Percentiles rank a stretch among this genome's conserved stretches.
Conservation (phyloP, 2,329 filamentous ascomycete species). For the Alternaria dauci region DNA sequence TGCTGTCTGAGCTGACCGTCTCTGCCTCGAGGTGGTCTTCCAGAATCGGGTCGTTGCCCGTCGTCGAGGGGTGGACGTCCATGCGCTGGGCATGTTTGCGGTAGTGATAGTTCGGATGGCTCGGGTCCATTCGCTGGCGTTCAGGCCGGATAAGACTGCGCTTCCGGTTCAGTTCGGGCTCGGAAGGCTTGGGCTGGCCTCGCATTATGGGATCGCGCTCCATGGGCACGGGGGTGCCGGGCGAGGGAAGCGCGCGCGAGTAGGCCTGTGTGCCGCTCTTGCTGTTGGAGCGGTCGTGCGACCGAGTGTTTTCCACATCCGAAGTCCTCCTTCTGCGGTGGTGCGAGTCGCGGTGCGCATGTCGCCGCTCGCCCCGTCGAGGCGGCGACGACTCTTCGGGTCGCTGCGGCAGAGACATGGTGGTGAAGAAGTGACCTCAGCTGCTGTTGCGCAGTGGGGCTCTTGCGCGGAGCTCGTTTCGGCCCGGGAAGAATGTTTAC, state of each 20-base stretch:
- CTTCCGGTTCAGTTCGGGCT: slow-evolving; percentile 71
- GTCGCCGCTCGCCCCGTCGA: slow-evolving; percentile 54
- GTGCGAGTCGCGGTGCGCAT: slow-evolving; percentile 70
- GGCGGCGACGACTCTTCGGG: slow-evolving; percentile 68
- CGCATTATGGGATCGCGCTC: slow-evolving; percentile 65
- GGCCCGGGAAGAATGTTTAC: slow-evolving; percentile 19
- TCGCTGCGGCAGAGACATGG: slow-evolving; percentile 63
- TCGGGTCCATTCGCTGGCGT: slow-evolving; percentile 80
- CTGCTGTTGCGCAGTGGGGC: slow-evolving; percentile 25
- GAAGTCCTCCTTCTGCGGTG: slow-evolving; percentile 60
- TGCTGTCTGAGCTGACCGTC: slow-evolving; percentile 70
- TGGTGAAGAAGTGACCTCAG: slow-evolving; percentile 38
- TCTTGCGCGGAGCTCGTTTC: slow-evolving; percentile 5
- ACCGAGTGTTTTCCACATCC: slow-evolving; percentile 73
- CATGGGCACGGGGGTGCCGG: slow-evolving; percentile 49
- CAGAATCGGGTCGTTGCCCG: slow-evolving; percentile 86
- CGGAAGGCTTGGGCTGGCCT: slow-evolving; percentile 47
- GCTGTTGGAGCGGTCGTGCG: slow-evolving; percentile 50
- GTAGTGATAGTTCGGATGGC: slow-evolving; percentile 96
- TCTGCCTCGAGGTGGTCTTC: slow-evolving; percentile 69
- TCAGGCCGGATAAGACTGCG: slow-evolving; percentile 90
- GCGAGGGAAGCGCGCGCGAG: slow-evolving; percentile 55
- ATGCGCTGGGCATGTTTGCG: slow-evolving; percentile 94
- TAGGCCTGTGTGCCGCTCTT: slow-evolving; percentile 54
- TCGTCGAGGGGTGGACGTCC: slow-evolving; percentile 87